Percentiles rank a stretch among this genome's conserved stretches.
phyloP scores from a whole-genome alignment of 768 basidiomycete species.

The Holtermannia corniformis region DNA sequence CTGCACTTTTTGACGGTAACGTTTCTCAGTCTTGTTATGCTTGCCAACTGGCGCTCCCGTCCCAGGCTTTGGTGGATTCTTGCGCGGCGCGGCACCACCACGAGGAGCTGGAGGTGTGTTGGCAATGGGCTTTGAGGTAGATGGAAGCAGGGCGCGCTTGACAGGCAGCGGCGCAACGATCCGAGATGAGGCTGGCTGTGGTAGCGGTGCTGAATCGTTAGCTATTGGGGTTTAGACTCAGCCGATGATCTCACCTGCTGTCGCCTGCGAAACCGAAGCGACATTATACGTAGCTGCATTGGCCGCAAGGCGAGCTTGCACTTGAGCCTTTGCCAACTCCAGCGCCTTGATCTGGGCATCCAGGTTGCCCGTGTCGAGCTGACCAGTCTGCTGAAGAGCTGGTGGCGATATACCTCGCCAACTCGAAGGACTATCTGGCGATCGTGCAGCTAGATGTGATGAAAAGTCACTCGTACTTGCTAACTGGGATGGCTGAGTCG shows the following conservation, averaged over 20 bases:
- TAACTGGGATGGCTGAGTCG: conserved; percentile 1
- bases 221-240: neutral
- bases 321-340: neutral
- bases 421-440: neutral
- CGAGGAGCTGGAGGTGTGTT: neutral
- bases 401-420: neutral
- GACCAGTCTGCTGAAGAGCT: neutral
- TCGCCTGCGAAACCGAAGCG: neutral
- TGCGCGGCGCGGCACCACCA: neutral
- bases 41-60: conserved; percentile 23
- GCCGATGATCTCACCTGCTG: no score
- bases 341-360: neutral
- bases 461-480: neutral
- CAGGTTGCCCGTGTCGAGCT: neutral
- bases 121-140: neutral
- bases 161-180: neutral
- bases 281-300: neutral
- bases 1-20: conserved; percentile 40
- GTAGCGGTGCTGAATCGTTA: neutral
- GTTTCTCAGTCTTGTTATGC: conserved; percentile 41
- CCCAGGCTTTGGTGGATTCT: neutral
- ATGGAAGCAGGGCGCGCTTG: neutral
- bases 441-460: neutral
- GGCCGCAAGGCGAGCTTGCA: neutral
- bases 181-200: neutral